Conservation (phyloP, 768 basidiomycete genomes). For the Mycena olivaceomarginata region DNA sequence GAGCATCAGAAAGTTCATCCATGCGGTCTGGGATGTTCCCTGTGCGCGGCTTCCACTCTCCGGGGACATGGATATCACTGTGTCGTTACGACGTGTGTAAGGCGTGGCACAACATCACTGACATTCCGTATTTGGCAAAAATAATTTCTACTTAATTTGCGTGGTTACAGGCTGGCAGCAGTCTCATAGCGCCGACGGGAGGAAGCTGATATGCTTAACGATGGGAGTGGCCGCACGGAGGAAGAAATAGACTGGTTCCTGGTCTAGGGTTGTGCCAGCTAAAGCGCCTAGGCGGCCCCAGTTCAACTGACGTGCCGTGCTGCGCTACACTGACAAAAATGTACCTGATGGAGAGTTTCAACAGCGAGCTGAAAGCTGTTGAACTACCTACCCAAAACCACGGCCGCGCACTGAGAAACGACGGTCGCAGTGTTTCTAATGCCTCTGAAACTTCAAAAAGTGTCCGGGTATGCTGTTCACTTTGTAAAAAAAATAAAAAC, state of each 20-base stretch:
- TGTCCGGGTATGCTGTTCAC: too few species aligned
- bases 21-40: conserved; percentile 3
- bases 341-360: conserved; percentile 1
- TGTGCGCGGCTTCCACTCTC: conserved; percentile 1
- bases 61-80: conserved; percentile 1
- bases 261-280: not conserved
- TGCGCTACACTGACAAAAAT: not conserved
- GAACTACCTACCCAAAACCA: not conserved
- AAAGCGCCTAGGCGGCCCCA: conserved; percentile 2
- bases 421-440: conserved; percentile 7
- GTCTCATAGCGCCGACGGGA: not conserved
- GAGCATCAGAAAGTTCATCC: not conserved
- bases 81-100: conserved; percentile 2
- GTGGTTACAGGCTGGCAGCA: not conserved
- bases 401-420: not conserved
- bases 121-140: not conserved
- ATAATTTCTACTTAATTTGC: not conserved
- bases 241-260: not conserved
- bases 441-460: not conserved
- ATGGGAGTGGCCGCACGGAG: conserved; percentile 4
- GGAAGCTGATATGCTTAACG: not conserved
- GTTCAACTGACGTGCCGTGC: conserved; percentile 1
- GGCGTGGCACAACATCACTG: conserved; percentile 1
- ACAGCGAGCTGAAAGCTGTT: not conserved
- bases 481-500: too few species aligned